Base-by-base conservation (phyloP, 2,329 filamentous ascomycete genomes). In the Fulvia fulva region DNA sequence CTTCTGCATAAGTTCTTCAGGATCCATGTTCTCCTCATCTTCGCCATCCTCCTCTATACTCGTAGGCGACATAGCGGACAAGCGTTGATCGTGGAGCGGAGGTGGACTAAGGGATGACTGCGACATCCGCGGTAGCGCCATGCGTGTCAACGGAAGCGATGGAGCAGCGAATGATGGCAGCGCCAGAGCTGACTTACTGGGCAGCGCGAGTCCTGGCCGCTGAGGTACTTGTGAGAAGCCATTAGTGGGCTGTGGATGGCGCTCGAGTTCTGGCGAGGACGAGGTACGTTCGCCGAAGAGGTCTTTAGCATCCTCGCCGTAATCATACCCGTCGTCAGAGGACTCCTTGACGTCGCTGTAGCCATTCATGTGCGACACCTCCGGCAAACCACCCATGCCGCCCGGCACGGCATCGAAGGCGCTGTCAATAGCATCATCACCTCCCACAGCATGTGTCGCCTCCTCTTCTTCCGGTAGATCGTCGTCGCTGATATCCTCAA, bases 401-500 rank as follows among this genome's bases (percentile, higher is more conserved):
- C 53, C 62, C 19, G 60, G 56, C 23, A 60, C 55, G 2, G 58
- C 47, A n/a, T 60, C 52, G 50, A 57, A 58, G 34, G 59, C 22
- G 30, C 58, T 55, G 30, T 55, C 50, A 19, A 58, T 52, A 2
- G 58, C 57, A 9, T 55, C 63, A 23, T 61, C 61, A 22, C 59
- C 63, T n/a, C 65, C 45, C 44, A 51, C 30, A 60, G 64, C 58
- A 37, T 64, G 50, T 6, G 60, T 64, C 14, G 65, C 66, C 56
- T 86, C 83, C 60, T 90, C 87, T 63, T 94, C 90, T 6, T 94
- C 90, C 11, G 91, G 88, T 7, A 96, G 81, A 70, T 97, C 92
- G 70, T 95, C 91, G 71, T 97, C 93, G 64, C 88, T 88, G 62
- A 97, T 92, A 70, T 96, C 90, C 71, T 90, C 91, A 67, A 82